Conservation (phyloP, 1,284 basidiomycete genomes). For the Tremellales sp. region DNA sequence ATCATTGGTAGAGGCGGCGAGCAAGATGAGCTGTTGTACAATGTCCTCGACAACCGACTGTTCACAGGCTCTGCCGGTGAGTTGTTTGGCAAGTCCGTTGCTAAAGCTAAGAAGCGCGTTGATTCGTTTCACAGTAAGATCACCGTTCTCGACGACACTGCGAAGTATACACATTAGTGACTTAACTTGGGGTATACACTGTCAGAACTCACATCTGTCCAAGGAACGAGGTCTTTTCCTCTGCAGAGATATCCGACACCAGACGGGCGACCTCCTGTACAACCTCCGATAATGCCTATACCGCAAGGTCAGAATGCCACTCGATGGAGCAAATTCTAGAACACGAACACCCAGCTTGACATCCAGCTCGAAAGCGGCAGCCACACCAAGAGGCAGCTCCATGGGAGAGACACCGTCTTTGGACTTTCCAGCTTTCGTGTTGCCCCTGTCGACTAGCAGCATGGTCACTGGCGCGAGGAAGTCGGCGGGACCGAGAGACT, state of each 20-base stretch:
- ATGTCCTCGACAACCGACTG: conserved; percentile 30
- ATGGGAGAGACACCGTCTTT: conserved; percentile 44
- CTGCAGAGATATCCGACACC: conserved; percentile 47
- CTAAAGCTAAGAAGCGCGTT: conserved; percentile 63
- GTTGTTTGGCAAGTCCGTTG: conserved; percentile 39
- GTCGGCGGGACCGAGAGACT: conserved; percentile 73
- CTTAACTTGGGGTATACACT: neutral
- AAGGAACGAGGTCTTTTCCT: conserved; percentile 43
- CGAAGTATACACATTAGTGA: neutral
- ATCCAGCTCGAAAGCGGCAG: conserved; percentile 60
- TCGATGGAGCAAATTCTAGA: neutral
- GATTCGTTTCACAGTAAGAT: conserved; percentile 51
- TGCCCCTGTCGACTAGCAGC: conserved; percentile 76
- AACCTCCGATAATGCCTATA: conserved; percentile 62
- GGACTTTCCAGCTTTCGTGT: conserved; percentile 55
- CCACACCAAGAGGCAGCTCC: conserved; percentile 61
- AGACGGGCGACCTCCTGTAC: conserved; percentile 65
- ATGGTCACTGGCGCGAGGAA: conserved; percentile 82
- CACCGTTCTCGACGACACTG: conserved; percentile 24
- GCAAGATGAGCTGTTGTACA: conserved; percentile 37
- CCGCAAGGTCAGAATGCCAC: conserved; percentile 6
- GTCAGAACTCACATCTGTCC: conserved; percentile 20
- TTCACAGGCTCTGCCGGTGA: conserved; percentile 32
- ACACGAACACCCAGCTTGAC: conserved; percentile 59
- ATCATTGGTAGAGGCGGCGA: conserved; percentile 18